A percentile compares a stretch with the other conserved stretches of the same genome.
These are phyloP conservation scores for Chlamydomonas schloesseri DNA, from an alignment of 139 green algal species.

Conservation along the genomic window DNA sequence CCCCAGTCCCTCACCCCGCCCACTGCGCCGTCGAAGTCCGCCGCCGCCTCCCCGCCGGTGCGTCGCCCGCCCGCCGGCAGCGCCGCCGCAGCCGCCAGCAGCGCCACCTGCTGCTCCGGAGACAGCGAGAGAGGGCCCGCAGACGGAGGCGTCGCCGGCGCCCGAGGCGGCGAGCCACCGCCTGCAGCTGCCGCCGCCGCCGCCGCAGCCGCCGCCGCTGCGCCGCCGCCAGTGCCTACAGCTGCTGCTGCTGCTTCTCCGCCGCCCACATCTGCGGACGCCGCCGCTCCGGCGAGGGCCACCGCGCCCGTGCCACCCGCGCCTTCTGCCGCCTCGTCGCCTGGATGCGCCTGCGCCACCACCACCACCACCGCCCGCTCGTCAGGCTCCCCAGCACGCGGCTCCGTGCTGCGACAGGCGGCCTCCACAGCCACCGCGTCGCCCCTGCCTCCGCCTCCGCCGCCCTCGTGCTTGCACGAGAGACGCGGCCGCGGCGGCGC, in stretches of 20 bases:
- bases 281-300: no score
- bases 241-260: not conserved
- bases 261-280: no score
- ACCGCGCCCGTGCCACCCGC: no score
- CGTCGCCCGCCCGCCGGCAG: not conserved
- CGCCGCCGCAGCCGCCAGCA: not conserved
- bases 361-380: no score
- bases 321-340: no score
- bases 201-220: not conserved
- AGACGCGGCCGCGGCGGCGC: not conserved
- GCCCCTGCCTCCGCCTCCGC: not conserved
- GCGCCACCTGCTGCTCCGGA: not conserved
- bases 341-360: no score
- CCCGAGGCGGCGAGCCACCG: not conserved
- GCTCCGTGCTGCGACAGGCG: no score
- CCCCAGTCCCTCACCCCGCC: conserved; percentile 3
- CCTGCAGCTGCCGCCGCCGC: not conserved
- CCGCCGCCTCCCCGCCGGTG: not conserved
- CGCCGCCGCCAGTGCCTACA: not conserved
- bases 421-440: not conserved
- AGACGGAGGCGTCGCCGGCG: not conserved
- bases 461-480: no score
- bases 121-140: not conserved
- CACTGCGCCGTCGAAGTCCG: not conserved
- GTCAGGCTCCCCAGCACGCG: no score